Evolutionary conservation across 345 rosid species (phyloP).

Genomic region (Ceriops tagal): DNA sequence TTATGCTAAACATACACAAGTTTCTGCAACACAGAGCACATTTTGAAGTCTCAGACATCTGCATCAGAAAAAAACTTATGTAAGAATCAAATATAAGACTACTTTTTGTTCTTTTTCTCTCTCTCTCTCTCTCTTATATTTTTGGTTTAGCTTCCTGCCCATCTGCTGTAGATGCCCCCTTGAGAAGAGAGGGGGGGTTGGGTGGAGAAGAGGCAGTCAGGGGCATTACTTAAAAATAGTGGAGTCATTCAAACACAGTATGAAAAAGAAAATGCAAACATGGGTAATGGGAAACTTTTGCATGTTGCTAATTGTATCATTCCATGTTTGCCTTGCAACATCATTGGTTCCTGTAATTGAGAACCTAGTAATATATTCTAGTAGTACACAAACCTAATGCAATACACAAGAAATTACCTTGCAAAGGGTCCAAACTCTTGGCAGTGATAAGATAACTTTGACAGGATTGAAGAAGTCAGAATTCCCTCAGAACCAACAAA

Average conservation of each 20-base stretch:
- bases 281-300: neutral
- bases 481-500: constrained; percentile 48
- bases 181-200: too few species aligned
- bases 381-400: constrained; percentile 3
- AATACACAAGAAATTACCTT: constrained; percentile 34
- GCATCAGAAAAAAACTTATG: constrained; percentile 27
- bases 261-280: constrained; percentile 5
- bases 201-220: too few species aligned
- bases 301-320: neutral
- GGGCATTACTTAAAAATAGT: too few species aligned
- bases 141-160: too few species aligned
- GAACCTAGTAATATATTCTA: neutral
- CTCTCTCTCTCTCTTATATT: too few species aligned
- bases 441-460: constrained; percentile 62
- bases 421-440: constrained; percentile 51
- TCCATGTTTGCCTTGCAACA: constrained; percentile 4
- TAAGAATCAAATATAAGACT: neutral
- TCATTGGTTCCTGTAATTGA: constrained; percentile 1
- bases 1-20: constrained; percentile 53
- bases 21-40: constrained; percentile 67
- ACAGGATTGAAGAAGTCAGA: constrained; percentile 27
- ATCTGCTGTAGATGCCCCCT: too few species aligned
- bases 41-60: constrained; percentile 78
- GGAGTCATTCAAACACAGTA: neutral
- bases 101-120: too few species aligned